These are phyloP conservation scores for Penicillium angulare DNA, from an alignment of 495 filamentous ascomycete genomes.

Conservation along the genomic window DNA sequence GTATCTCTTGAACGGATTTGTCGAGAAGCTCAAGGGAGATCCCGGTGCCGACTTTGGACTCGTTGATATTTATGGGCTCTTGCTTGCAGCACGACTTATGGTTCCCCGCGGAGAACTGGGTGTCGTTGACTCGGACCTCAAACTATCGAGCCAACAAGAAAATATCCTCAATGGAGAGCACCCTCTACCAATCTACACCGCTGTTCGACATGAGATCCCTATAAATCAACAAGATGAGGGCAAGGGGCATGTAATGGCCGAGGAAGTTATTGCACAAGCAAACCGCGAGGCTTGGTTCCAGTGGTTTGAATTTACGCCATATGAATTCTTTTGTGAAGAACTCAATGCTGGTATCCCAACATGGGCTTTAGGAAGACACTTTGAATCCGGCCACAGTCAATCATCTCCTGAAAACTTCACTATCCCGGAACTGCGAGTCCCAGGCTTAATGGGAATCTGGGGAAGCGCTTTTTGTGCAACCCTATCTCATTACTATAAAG, in stretches of 20 bases:
- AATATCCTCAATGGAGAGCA: conserved; percentile 73
- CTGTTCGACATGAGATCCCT: conserved; percentile 95
- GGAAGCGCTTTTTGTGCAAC: conserved; percentile 96
- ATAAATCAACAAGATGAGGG: conserved; percentile 32
- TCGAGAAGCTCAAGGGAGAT: conserved; percentile 87
- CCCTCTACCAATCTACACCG: conserved; percentile 91
- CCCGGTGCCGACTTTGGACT: conserved; percentile 79
- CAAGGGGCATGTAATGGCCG: conserved; percentile 34
- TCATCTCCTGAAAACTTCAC: conserved; percentile 53
- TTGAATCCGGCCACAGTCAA: conserved; percentile 67
- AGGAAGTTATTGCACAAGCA: conserved; percentile 59
- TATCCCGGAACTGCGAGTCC: conserved; percentile 77
- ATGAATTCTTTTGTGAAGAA: conserved; percentile 96
- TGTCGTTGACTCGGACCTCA: conserved; percentile 74
- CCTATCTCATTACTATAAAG: conserved; percentile 91
- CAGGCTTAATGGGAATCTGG: conserved; percentile 86
- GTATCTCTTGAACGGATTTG: conserved; percentile 78
- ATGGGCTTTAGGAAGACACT: conserved; percentile 86
- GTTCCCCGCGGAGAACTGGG: conserved; percentile 82
- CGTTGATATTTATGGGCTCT: conserved; percentile 86
- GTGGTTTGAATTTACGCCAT: conserved; percentile 96
- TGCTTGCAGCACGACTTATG: conserved; percentile 78
- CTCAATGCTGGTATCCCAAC: conserved; percentile 87
- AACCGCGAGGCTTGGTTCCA: conserved; percentile 88
- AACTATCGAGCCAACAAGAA: conserved; percentile 76